Evolutionary conservation across 1,139 yeast species (phyloP).

Genomic region (Pichia sp.): DNA sequence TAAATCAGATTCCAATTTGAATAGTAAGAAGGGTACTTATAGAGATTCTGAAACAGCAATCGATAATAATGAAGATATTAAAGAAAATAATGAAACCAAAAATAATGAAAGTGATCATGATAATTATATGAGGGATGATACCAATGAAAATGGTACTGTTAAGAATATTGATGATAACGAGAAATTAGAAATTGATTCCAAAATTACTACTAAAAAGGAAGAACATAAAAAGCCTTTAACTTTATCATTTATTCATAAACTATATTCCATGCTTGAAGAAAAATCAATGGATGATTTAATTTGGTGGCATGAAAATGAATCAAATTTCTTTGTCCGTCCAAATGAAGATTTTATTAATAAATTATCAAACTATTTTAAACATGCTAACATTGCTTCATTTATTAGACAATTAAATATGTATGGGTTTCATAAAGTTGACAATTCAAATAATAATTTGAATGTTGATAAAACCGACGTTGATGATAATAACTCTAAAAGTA

Average conservation of each 20-base stretch:
- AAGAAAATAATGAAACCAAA: no score
- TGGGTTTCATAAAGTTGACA: constrained; percentile 65
- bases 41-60: no score
- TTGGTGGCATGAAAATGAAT: constrained; percentile 68
- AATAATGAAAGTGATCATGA: no score
- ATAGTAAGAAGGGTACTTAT: no score
- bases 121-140: no score
- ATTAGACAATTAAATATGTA: constrained; percentile 73
- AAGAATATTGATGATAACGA: no score
- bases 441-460: background rate
- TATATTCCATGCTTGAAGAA: constrained; percentile 57
- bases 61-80: no score
- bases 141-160: no score
- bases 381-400: constrained; percentile 67
- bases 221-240: constrained; percentile 14
- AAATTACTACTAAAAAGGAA: constrained; percentile 1
- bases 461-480: background rate
- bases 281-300: constrained; percentile 47
- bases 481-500: background rate
- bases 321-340: constrained; percentile 57
- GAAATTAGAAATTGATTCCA: background rate
- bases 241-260: constrained; percentile 57
- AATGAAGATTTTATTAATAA: constrained; percentile 60
- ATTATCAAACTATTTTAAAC: constrained; percentile 66
- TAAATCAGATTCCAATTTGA: no score